A percentile compares a stretch with the other conserved stretches of the same genome.
These are phyloP conservation scores for Exsudoporus floridanus DNA, from an alignment of 1,284 basidiomycete species.

Conservation along the genomic window DNA sequence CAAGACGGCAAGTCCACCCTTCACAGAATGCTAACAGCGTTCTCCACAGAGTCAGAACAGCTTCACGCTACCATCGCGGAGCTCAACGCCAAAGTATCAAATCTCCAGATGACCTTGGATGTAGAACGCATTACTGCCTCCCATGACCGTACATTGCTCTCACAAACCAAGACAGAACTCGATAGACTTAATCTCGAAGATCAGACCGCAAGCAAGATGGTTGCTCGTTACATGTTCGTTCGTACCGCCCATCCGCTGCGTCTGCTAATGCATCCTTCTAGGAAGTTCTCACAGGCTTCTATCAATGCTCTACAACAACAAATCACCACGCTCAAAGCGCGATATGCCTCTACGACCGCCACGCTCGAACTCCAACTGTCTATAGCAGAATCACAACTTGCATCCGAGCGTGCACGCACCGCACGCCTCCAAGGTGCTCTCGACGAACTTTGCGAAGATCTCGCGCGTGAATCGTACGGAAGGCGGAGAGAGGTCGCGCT, in stretches of 20 bases:
- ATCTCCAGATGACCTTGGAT: slow-evolving; percentile 43
- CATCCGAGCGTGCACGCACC: slow-evolving; percentile 43
- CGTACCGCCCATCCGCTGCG: neutral
- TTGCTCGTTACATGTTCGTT: slow-evolving; percentile 82
- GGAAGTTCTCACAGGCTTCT: slow-evolving; percentile 84
- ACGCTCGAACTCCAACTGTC: slow-evolving; percentile 51
- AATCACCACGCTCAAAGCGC: slow-evolving; percentile 56
- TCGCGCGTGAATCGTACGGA: slow-evolving; percentile 73
- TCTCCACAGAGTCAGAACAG: slow-evolving; percentile 46
- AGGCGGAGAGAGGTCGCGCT: slow-evolving; percentile 72
- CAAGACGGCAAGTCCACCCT: slow-evolving; percentile 49
- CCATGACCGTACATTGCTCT: slow-evolving; percentile 46
- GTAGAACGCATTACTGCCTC: slow-evolving; percentile 47
- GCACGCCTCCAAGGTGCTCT: slow-evolving; percentile 59
- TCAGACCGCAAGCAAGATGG: slow-evolving; percentile 77
- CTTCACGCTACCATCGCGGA: slow-evolving; percentile 48
- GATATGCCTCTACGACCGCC: slow-evolving; percentile 63
- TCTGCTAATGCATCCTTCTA: slow-evolving; percentile 28
- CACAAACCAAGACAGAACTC: slow-evolving; percentile 52
- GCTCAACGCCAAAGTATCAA: slow-evolving; percentile 47
- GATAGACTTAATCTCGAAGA: slow-evolving; percentile 69
- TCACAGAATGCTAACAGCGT: slow-evolving; percentile 51
- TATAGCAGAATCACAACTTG: slow-evolving; percentile 45
- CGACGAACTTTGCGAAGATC: slow-evolving; percentile 73
- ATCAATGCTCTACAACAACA: slow-evolving; percentile 69